These are phyloP conservation scores for Colletotrichum sp. DNA, from an alignment of 2,329 filamentous ascomycete genomes.

Conservation along the genomic window DNA sequence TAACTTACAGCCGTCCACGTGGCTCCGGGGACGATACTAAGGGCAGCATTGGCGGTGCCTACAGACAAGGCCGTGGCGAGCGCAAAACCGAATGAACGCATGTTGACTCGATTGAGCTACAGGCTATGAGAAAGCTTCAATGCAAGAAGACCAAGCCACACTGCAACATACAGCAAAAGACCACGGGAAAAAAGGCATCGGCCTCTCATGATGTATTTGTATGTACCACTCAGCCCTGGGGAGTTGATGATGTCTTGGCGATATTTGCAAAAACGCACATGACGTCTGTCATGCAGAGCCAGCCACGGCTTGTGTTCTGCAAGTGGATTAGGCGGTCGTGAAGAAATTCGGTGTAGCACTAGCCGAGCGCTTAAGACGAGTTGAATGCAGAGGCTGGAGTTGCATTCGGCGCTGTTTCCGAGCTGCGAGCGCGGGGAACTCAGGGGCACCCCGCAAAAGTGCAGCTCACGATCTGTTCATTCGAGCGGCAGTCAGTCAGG, in stretches of 20 bases:
- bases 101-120: not conserved
- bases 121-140: not conserved
- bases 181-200: not conserved
- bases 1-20: slow-evolving; percentile 49
- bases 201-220: not conserved
- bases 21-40: slow-evolving; percentile 47
- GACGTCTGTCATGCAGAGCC: not conserved
- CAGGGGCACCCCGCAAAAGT: not conserved
- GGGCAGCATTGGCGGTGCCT: slow-evolving; percentile 9
- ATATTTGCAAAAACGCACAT: not conserved
- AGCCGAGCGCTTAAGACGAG: not conserved
- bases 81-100: not conserved
- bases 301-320: not conserved
- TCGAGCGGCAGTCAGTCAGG: not conserved
- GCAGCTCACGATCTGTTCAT: not conserved
- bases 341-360: not conserved
- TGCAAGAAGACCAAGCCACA: not conserved
- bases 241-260: not conserved
- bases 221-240: not conserved
- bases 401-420: not conserved
- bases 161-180: not conserved
- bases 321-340: not conserved
- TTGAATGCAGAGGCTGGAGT: not conserved
- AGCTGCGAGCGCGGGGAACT: not conserved
- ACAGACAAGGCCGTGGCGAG: not conserved